Conservation (phyloP, 2,329 filamentous ascomycete genomes). For the Pseudogymnoascus sp. region DNA sequence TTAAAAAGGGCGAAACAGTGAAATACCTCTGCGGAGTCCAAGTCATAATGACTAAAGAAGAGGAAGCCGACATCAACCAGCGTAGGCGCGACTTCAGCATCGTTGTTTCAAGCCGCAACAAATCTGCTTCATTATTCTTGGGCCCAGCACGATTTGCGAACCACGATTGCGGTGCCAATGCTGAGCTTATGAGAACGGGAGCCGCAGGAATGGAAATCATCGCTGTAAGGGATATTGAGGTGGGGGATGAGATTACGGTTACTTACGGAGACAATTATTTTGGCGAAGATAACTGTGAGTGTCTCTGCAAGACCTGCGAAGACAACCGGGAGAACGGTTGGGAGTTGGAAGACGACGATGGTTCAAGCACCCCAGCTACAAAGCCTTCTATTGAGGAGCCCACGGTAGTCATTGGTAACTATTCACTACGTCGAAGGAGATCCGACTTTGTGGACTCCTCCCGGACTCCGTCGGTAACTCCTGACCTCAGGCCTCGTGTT, state of each 20-base stretch:
- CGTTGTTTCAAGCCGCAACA: constrained; percentile 87
- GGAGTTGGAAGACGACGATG: constrained; percentile 48
- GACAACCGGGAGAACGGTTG: constrained; percentile 71
- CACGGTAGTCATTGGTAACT: constrained; percentile 31
- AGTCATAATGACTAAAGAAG: constrained; percentile 84
- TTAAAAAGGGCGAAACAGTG: constrained; percentile 76
- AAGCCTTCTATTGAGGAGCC: constrained; percentile 27
- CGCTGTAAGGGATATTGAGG: constrained; percentile 70
- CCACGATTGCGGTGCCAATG: constrained; percentile 93
- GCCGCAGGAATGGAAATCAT: constrained; percentile 87
- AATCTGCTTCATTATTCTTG: constrained; percentile 85
- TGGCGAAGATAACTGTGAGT: constrained; percentile 90
- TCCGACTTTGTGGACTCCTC: constrained; percentile 45
- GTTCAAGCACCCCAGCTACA: constrained; percentile 17
- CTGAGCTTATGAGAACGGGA: constrained; percentile 74
- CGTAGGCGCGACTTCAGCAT: constrained; percentile 94
- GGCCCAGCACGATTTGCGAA: constrained; percentile 95
- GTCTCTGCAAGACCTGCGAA: constrained; percentile 85
- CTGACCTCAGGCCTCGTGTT: constrained; percentile 34
- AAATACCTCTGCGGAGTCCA: constrained; percentile 89
- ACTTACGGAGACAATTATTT: constrained; percentile 96
- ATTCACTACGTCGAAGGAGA: constrained; percentile 48
- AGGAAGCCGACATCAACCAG: constrained; percentile 74
- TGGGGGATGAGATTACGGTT: constrained; percentile 93
- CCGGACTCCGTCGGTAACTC: constrained; percentile 51